A percentile compares a stretch with the other conserved stretches of the same genome.
Conservation (phyloP, 352 stramenopile species). For the Phytophthora citricola region DNA sequence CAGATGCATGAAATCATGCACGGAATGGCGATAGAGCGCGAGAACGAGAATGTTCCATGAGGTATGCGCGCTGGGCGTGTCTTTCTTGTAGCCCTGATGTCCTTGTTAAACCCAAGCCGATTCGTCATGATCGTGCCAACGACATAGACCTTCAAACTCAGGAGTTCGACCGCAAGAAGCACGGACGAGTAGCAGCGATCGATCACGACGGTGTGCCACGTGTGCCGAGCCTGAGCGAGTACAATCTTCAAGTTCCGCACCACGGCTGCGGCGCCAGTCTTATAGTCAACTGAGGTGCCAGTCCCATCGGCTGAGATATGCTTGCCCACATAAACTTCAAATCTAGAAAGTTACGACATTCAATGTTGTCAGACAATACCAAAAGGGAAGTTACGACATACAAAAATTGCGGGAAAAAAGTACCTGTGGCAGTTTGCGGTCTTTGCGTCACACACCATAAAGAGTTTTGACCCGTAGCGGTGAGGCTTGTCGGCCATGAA, state of each 20-base stretch:
- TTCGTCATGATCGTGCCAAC: background rate
- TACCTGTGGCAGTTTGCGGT: background rate
- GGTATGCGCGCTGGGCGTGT: background rate
- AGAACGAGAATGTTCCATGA: background rate
- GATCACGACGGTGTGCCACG: background rate
- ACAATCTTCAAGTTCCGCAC: background rate
- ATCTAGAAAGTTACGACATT: background rate
- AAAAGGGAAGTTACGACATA: conserved; percentile 1
- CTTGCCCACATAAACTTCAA: background rate
- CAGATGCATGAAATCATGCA: no score
- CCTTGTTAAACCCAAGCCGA: background rate
- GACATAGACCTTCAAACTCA: background rate
- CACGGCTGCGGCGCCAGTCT: background rate
- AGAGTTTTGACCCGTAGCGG: background rate
- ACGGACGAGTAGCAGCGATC: background rate
- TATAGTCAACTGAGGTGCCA: background rate
- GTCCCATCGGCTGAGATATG: no score
- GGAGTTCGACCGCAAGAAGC: background rate
- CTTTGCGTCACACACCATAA: background rate
- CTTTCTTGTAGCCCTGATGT: background rate
- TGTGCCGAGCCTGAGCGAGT: background rate
- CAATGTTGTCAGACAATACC: background rate
- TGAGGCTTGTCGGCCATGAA: background rate
- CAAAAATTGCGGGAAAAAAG: no score
- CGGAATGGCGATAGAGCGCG: background rate